Base-by-base conservation (phyloP, 768 basidiomycete species). In the Nevesoporus exiguus region DNA sequence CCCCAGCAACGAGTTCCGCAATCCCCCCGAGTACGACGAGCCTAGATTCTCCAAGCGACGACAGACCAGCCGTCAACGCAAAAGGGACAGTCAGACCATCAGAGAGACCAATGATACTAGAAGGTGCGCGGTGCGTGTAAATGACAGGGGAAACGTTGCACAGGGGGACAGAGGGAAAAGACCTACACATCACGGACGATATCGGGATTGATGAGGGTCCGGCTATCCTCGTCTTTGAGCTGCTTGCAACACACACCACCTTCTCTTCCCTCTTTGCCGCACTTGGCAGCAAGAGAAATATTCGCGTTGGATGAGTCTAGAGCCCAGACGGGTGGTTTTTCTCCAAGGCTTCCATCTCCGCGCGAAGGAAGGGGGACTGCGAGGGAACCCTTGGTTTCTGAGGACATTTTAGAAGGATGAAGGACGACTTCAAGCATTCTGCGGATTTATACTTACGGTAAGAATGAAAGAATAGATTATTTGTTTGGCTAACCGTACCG, bases 1-100 rank as follows among this genome's bases (percentile, higher is more conserved):
- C 91, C 7, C 97, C 97, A 1, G 95, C 93, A 53, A 96, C 92
- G 60, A 99, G 86, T 69, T 99, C 97, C 1, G 97, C 96, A 33
- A 97, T 74, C 15, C 97, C 97, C 50, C 93, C 96, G 27, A 96
- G 80, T 46, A 96, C 88, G 58, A 99, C 97, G n/a, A 98, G 80
- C 51, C 80, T 84, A 7, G 92, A 93, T 55, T 90, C 85, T 44
- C 95, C 95, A 36, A 97, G 79, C 11, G 93, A 88, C 11, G 90
- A 90, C 24, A 95, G 80, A 51, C 93, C 93, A 5, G 93, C 93
- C 3, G 93, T 83, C 36, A 96, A 75, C 9, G 93, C 93, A 66
- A 96, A 96, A 0, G 93, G 93, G 1, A 96, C 92, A 0, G 93
- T 95, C 47, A 94, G 74, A 7, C 93, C 92, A 62, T 94, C 92